phyloP scores from a whole-genome alignment of 768 basidiomycete species.

The Kwoniella heveanensis region DNA sequence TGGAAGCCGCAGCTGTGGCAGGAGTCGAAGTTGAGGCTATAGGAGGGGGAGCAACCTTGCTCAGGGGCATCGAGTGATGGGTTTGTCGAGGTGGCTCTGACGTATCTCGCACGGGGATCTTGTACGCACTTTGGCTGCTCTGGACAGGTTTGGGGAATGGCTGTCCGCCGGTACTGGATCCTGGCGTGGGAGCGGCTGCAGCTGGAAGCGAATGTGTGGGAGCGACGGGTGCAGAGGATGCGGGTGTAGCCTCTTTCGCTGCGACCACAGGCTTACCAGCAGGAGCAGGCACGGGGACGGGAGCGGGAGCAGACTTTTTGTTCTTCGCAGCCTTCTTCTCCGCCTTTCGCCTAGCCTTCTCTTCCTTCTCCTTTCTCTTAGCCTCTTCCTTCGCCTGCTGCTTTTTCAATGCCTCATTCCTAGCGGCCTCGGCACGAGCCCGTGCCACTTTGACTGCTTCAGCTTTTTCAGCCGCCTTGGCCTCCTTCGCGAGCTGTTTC shows the following conservation, averaged over 20 bases:
- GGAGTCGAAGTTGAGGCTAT: not conserved
- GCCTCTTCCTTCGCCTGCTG: slow-evolving; percentile 36
- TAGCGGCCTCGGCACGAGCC: slow-evolving; percentile 33
- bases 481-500: slow-evolving; percentile 48
- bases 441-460: slow-evolving; percentile 32
- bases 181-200: not conserved
- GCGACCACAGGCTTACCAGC: not conserved
- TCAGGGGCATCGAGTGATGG: slow-evolving; percentile 20
- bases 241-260: not conserved
- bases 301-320: slow-evolving; percentile 10
- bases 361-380: slow-evolving; percentile 41
- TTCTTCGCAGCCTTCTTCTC: slow-evolving; percentile 27
- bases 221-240: not conserved
- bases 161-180: not conserved
- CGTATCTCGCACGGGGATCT: slow-evolving; percentile 1
- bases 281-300: slow-evolving; percentile 3
- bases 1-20: not conserved
- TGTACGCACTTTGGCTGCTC: slow-evolving; percentile 13
- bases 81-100: slow-evolving; percentile 4
- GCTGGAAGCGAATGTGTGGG: not conserved
- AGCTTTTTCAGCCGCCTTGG: slow-evolving; percentile 47
- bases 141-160: slow-evolving; percentile 14
- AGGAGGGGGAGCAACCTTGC: slow-evolving; percentile 1
- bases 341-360: slow-evolving; percentile 36
- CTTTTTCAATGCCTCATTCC: slow-evolving; percentile 34